Percentiles rank a stretch among this genome's conserved stretches.
These are phyloP conservation scores for Colletotrichum simmondsii DNA, from an alignment of 2,329 filamentous ascomycete genomes.

Conservation along the genomic window DNA sequence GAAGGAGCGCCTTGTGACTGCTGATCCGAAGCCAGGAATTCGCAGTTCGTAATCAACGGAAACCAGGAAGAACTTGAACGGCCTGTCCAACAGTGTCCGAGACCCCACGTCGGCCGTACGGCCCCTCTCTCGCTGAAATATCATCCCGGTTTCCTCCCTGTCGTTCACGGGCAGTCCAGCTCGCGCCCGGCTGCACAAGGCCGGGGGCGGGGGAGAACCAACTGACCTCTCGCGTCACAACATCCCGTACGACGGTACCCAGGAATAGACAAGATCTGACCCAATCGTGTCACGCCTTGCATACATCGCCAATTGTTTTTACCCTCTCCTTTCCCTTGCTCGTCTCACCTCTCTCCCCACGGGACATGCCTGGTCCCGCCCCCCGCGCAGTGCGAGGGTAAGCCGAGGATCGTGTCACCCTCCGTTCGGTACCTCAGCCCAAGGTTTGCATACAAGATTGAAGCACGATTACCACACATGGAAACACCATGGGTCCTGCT, in stretches of 20 bases:
- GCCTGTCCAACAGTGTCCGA: not conserved
- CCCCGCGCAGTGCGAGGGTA: conserved; percentile 4
- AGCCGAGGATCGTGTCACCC: not conserved
- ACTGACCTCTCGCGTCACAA: conserved; percentile 22
- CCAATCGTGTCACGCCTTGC: conserved; percentile 9
- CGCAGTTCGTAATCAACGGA: not conserved
- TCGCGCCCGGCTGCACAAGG: conserved; percentile 1
- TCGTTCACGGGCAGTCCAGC: not conserved
- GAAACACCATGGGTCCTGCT: conserved; percentile 14
- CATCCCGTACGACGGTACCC: not conserved
- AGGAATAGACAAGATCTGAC: conserved; percentile 25
- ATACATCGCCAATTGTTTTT: not conserved
- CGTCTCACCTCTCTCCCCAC: conserved; percentile 19
- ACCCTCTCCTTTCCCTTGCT: not conserved
- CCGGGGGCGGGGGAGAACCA: conserved; percentile 4
- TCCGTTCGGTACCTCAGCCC: not conserved
- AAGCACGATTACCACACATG: conserved; percentile 5
- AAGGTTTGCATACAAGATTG: not conserved
- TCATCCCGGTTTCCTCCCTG: not conserved
- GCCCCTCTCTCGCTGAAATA: not conserved
- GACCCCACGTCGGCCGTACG: conserved; percentile 7
- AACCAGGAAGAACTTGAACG: not conserved
- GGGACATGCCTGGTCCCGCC: not conserved
- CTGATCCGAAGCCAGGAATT: not conserved
- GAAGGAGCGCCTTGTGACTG: not conserved